phyloP scores from a whole-genome alignment of 345 rosid species.

The Euphorbia pulcherrima region DNA sequence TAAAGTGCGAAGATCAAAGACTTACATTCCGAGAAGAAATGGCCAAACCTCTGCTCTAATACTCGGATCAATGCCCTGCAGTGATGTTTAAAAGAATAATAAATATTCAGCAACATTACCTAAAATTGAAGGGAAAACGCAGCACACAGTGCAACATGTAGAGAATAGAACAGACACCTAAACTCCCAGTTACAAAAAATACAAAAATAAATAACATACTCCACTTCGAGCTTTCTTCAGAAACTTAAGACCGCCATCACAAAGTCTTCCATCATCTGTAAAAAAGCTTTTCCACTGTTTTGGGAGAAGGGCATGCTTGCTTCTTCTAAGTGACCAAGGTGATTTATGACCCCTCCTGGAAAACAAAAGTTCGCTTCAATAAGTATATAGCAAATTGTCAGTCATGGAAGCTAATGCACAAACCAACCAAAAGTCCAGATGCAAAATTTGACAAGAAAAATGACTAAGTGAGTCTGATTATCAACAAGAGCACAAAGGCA shows the following conservation, averaged over 20 bases:
- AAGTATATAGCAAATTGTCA: not conserved
- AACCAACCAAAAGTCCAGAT: not conserved
- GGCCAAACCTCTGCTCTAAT: conserved; percentile 95
- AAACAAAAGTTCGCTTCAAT: not conserved
- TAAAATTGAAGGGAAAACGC: not conserved
- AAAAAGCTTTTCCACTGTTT: conserved; percentile 73
- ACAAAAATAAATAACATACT: conserved; percentile 46
- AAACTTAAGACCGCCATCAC: conserved; percentile 77
- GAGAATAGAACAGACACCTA: not conserved
- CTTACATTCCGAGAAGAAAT: conserved; percentile 95
- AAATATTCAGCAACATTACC: conserved; percentile 10
- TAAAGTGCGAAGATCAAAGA: not conserved
- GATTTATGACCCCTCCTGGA: conserved; percentile 72
- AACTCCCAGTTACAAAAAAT: conserved; percentile 1
- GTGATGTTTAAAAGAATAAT: conserved; percentile 9
- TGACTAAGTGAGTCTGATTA: not conserved
- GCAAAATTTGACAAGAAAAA: not conserved
- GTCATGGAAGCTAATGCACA: not conserved
- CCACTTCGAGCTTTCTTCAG: conserved; percentile 90
- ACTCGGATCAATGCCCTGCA: conserved; percentile 87
- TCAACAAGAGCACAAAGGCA: not conserved
- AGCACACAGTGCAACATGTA: not conserved
- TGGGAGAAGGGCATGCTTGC: conserved; percentile 72
- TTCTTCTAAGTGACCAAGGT: conserved; percentile 89
- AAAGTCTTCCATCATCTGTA: conserved; percentile 64